Conservation (phyloP, 805 yeast genomes). For the Barnettozyma wickerhamii region DNA sequence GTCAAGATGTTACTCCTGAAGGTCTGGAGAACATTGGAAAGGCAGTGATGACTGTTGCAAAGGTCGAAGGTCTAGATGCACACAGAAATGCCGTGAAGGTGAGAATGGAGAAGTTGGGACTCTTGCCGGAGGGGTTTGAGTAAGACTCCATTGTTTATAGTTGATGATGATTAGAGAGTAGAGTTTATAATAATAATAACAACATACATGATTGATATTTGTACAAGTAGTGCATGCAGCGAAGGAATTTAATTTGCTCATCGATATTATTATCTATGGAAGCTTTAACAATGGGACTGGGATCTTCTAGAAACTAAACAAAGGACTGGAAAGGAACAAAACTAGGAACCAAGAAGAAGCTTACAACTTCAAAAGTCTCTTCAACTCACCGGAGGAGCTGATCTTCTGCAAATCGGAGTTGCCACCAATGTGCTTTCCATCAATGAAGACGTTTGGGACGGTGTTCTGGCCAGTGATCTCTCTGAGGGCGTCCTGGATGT, state of each 20-base stretch:
- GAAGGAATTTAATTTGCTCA: too few species aligned
- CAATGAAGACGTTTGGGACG: slow-evolving; percentile 89
- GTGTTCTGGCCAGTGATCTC: slow-evolving; percentile 86
- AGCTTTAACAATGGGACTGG: too few species aligned
- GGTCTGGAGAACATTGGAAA: slow-evolving; percentile 90
- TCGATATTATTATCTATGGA: too few species aligned
- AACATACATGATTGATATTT: too few species aligned
- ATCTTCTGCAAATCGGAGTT: slow-evolving; percentile 82
- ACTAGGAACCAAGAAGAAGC: not conserved
- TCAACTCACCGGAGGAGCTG: slow-evolving; percentile 57
- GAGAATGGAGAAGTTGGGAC: slow-evolving; percentile 79
- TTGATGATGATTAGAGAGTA: too few species aligned
- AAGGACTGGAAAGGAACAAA: not conserved
- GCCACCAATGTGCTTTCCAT: slow-evolving; percentile 93
- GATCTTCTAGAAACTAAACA: not conserved
- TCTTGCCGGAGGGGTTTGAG: slow-evolving; percentile 33
- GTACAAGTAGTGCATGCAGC: too few species aligned
- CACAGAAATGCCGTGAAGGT: slow-evolving; percentile 96
- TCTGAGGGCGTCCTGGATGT: slow-evolving; percentile 72
- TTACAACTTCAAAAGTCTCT: slow-evolving; percentile 29
- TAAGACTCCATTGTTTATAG: not conserved
- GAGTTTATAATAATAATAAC: too few species aligned
- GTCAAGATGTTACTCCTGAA: slow-evolving; percentile 82
- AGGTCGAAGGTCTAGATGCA: slow-evolving; percentile 94
- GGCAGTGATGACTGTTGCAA: slow-evolving; percentile 95